Base-by-base conservation (phyloP, 371 early-diverging fungal genomes). In the Mortierella sp. region DNA sequence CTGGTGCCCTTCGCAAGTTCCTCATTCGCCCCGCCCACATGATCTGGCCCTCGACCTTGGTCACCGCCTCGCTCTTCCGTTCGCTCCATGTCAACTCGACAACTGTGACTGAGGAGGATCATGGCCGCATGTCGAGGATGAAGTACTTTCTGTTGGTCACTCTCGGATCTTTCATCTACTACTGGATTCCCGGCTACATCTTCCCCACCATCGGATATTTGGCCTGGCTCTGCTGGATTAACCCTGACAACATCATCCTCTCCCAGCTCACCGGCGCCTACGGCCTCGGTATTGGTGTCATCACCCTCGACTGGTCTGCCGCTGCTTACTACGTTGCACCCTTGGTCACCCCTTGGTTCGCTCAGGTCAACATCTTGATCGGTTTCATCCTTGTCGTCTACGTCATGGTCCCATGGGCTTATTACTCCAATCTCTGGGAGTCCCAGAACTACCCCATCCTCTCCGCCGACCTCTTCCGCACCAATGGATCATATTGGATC, bases 41-140 rank as follows among this genome's bases (percentile, higher is more conserved):
- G 97, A 88, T 96, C 44, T 97, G 97, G 97, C 97, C 97, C 6
- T 82, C 90, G 3, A 91, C 88, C 24, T 88, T 97, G 24, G 92
- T 96, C 24, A 90, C 89, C 10, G 92, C 95, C 11, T 93, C 97
- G 0, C 82, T 97, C 54, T 91, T 96, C 78, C 89, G 89, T 28
- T 91, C 96, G 0, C 90, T 96, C 31, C 96, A 95, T 81, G 74
- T 81, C 71, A n/a, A 55, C 57, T 28, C 71, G 2, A 3, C 37
- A 4, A 64, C 40, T 10, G 31, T 26, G 88, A 87, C 61, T 24
- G 74, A 76, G 40, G 86, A 82, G 43, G 86, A 87, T 44, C 77
- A 92, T 44, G 82, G 83, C 21, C 78, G 83, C 69, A 76, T 77
- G 50, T 73, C 88, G 34, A 87, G 91, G 26, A 87, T 88, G 71